Evolutionary conservation across 495 filamentous ascomycete species (phyloP).

Genomic region (Daldinia decipiens): DNA sequence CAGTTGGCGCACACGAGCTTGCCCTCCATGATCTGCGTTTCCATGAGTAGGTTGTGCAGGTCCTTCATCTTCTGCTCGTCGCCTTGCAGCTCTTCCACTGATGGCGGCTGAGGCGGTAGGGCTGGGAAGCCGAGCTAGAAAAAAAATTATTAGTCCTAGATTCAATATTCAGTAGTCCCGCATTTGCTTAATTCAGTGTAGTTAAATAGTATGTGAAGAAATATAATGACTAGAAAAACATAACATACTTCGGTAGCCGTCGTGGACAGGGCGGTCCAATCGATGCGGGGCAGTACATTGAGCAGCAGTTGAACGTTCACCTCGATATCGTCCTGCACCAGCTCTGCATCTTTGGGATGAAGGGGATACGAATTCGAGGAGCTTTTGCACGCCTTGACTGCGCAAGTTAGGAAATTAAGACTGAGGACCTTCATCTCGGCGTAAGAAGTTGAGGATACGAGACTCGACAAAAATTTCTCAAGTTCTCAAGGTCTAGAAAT

Average conservation of each 20-base stretch:
- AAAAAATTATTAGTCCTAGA: not conserved
- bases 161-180: slow-evolving; percentile 1
- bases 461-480: slow-evolving; percentile 19
- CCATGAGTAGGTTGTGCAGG: slow-evolving; percentile 82
- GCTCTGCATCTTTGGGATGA: slow-evolving; percentile 89
- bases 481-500: slow-evolving; percentile 5
- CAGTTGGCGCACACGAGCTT: slow-evolving; percentile 91
- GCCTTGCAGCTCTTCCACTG: slow-evolving; percentile 65
- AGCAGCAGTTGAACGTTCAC: slow-evolving; percentile 79
- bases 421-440: slow-evolving; percentile 91
- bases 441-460: slow-evolving; percentile 12
- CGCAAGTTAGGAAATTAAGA: slow-evolving; percentile 96
- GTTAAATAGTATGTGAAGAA: too few relatives aligned
- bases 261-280: slow-evolving; percentile 81
- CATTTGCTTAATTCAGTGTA: too few relatives aligned
- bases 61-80: slow-evolving; percentile 77
- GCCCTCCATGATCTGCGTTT: slow-evolving; percentile 88
- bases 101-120: slow-evolving; percentile 71
- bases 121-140: slow-evolving; percentile 76
- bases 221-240: too few relatives aligned
- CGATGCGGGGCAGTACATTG: slow-evolving; percentile 86
- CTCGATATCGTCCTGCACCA: slow-evolving; percentile 82
- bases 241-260: slow-evolving; percentile 79
- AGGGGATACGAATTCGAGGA: slow-evolving; percentile 81
- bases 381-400: slow-evolving; percentile 90